Base-by-base conservation (phyloP, 352 stramenopile genomes). In the Globisporangium splendens region DNA sequence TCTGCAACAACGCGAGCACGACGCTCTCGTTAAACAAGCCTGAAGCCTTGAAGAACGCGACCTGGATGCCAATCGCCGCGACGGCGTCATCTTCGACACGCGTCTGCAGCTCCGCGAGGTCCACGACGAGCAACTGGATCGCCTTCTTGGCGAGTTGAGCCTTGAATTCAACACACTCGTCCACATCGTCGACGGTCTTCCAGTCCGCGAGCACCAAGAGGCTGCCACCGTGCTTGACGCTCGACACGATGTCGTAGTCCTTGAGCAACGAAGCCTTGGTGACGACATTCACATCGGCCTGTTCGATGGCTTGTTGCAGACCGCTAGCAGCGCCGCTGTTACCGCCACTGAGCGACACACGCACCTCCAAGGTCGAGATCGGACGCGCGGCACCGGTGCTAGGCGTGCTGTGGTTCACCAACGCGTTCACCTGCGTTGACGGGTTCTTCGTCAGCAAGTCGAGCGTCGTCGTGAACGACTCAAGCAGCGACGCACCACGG, bases 181-280 rank as follows among this genome's bases (percentile, higher is more conserved):
- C 76, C 3, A 87, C 55, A 33, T 90, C 77, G 61, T 89, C 78
- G 14, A 77, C 54, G 3, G 78, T 88, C 61, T 88, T 86, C 80
- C 80, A 88, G 55, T 68, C 62, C 18, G 74, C 55, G 46, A 85
- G 64, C 44, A 90, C 76, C 1, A 90, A 64, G 38, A 90, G 50
- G 35, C 69, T 83, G 17, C 80, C 80, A 28, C 75, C 71, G 31
- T 54, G 60, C 62, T 88, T 87, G 54, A 88, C 76, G 55, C 61
- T 83, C 33, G 61, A 49, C 28, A 66, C 68, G 0, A 90, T 63
- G 56, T 90, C 78, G 58, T 79, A 83, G 48, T 77, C 59, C 28
- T 75, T 47, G 2, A 90, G 61, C 50, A 90, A 61, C 44, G 69
- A 69, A 1, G 66, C 57, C 12, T 69, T 66, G 1, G 74, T 85